Evolutionary conservation across 805 yeast species (phyloP), one percentile per base, ranked within the genome.

Genomic region (Wickerhamiella dianesei): DNA sequence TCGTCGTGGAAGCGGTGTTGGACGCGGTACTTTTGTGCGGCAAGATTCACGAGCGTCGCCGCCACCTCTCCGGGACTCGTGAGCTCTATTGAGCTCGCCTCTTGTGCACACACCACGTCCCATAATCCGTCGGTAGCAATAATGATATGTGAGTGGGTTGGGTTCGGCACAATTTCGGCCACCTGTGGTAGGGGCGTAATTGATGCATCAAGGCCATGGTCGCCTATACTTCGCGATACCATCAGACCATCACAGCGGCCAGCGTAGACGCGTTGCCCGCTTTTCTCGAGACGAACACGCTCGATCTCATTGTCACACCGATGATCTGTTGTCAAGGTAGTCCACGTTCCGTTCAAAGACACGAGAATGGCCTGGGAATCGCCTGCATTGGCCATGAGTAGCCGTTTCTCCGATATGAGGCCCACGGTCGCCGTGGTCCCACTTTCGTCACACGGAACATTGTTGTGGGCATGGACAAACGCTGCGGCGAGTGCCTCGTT

Each of bases 41-140:
- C 56, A 3, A 44, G 44, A 9, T 47, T 21, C 4, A 49, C 55
- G 1, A 55, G 48, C 14, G 29, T 35, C 4, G 36, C 48, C 2
- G 53, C 51, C 13, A 48, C 39, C 36, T 47, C 53, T 3, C 16
- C 44, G 13, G 50, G 52, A 29, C 42, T 41, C 32, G n/a, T 16
- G 35, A 29, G 54, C n/a, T 77, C 77, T 48, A 86, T 3, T 20
- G 19, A 3, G 18, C 37, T 78, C 0, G 94, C 94, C 41, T 73
- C 74, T 50, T 75, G 78, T 58, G 83, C 94, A 8, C 75, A 69
- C 37, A 83, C 70, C 3, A 84, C 89, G 60, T 85, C 95, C 95
- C 95, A 85, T 2, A 85, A 66, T 0, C 95, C 95, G 63, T 85
- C 95, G 58, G 94, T 82, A 0, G 94, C 95, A 48, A 85, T 66